phyloP scores from a whole-genome alignment of 2,329 filamentous ascomycete species.

The Sclerotinia trifoliorum region DNA sequence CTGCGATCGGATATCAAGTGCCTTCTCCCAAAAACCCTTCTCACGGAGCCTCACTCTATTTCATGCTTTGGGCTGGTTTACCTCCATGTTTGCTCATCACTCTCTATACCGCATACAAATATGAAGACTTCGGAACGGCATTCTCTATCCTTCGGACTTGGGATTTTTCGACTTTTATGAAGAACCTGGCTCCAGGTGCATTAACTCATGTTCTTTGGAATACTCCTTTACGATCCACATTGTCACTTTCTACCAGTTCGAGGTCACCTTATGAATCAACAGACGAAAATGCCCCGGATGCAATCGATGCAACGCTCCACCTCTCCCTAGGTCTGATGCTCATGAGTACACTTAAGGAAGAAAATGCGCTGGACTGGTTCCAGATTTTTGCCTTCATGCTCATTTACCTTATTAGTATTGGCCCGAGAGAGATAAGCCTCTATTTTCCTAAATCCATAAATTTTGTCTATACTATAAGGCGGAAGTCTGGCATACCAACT shows the following conservation, averaged over 20 bases:
- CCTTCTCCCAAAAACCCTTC: conserved; percentile 27
- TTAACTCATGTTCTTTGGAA: conserved; percentile 33
- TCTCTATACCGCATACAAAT: conserved; percentile 28
- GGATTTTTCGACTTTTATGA: conserved; percentile 26
- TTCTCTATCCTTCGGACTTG: conserved; percentile 28
- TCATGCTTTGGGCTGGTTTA: conserved; percentile 33
- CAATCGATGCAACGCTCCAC: conserved; percentile 32
- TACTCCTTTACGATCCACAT: conserved; percentile 32
- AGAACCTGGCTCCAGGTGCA: conserved; percentile 30
- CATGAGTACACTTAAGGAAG: conserved; percentile 24
- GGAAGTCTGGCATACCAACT: conserved; percentile 22
- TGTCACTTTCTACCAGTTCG: conserved; percentile 29
- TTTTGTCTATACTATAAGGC: conserved; percentile 28
- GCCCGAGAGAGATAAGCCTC: conserved; percentile 35
- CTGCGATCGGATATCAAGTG: conserved; percentile 27
- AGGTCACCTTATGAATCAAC: conserved; percentile 31
- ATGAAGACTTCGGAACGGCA: conserved; percentile 32
- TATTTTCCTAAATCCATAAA: conserved; percentile 34
- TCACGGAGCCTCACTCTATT: conserved; percentile 30
- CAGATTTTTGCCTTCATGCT: conserved; percentile 33
- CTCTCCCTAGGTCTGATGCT: conserved; percentile 28
- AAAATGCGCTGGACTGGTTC: conserved; percentile 32
- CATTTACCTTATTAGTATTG: conserved; percentile 33
- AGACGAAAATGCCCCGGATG: conserved; percentile 31
- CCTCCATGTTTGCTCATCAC: conserved; percentile 31